phyloP scores from a whole-genome alignment of 768 basidiomycete genomes.

The Trametes cinnabarina region DNA sequence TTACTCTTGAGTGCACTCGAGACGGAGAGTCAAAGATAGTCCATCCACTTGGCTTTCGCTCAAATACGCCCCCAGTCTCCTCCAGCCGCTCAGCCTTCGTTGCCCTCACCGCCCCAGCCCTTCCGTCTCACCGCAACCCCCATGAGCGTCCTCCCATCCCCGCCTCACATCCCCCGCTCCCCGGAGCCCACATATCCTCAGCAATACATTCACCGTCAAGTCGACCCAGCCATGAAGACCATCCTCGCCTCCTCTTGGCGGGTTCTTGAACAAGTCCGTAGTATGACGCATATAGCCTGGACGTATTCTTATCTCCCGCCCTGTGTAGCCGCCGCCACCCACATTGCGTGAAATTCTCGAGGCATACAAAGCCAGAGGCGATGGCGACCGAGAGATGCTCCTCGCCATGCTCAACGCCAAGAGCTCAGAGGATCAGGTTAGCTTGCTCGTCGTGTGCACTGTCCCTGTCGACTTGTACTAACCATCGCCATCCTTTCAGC shows the following conservation, averaged over 20 bases:
- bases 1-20: slow-evolving; percentile 31
- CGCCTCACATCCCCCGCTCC: slow-evolving; percentile 24
- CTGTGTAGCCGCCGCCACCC: slow-evolving; percentile 69
- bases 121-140: not conserved
- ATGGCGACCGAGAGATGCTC: slow-evolving; percentile 90
- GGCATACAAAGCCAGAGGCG: slow-evolving; percentile 82
- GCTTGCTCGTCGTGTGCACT: not conserved
- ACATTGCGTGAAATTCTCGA: slow-evolving; percentile 81
- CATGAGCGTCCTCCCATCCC: slow-evolving; percentile 31
- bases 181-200: slow-evolving; percentile 8
- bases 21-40: slow-evolving; percentile 43
- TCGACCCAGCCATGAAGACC: slow-evolving; percentile 26
- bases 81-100: not conserved
- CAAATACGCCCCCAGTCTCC: slow-evolving; percentile 32
- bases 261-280: slow-evolving; percentile 44
- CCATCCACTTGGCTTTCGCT: slow-evolving; percentile 44
- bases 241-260: slow-evolving; percentile 46
- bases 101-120: slow-evolving; percentile 18
- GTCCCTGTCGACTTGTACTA: slow-evolving; percentile 8
- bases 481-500: slow-evolving; percentile 38
- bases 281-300: not conserved
- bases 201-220: slow-evolving; percentile 7
- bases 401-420: slow-evolving; percentile 91
- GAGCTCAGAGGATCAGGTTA: slow-evolving; percentile 87
- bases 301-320: not conserved